phyloP scores from a whole-genome alignment of 1,284 basidiomycete genomes.

The Puccinia hordei region DNA sequence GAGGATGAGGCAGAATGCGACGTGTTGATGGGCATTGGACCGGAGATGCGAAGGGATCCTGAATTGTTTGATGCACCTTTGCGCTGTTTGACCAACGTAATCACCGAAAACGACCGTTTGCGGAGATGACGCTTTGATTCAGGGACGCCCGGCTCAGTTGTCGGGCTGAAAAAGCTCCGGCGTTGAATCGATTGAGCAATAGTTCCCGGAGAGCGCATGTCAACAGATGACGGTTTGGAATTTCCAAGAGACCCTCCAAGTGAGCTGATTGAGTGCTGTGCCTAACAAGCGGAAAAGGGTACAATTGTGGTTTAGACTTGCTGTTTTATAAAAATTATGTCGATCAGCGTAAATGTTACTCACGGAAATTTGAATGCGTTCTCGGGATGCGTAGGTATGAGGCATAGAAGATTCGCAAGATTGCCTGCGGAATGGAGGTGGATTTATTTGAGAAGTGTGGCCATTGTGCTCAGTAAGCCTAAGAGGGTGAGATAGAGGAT shows the following conservation, averaged over 20 bases:
- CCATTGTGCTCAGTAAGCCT: not conserved
- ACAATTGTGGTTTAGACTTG: not conserved
- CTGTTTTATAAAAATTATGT: not conserved
- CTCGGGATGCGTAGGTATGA: not conserved
- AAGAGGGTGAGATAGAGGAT: not conserved
- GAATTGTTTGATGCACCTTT: not conserved
- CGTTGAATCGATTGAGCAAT: not conserved
- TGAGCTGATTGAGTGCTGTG: not conserved
- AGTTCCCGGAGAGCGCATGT: not conserved
- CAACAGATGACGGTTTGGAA: not conserved
- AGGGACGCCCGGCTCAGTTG: not conserved
- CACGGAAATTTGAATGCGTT: not conserved
- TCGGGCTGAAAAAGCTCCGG: not conserved
- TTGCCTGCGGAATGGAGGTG: not conserved
- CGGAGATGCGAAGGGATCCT: not conserved
- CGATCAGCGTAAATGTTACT: not conserved
- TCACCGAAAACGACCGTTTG: slow-evolving; percentile 39
- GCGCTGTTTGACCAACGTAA: slow-evolving; percentile 7
- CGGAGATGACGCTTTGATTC: not conserved
- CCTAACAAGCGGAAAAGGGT: not conserved
- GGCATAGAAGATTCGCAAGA: not conserved
- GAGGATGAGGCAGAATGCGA: not conserved
- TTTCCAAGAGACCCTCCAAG: too few species aligned
- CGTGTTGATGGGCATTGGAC: not conserved
- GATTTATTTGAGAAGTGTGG: not conserved